Conservation (phyloP, 163 green algal species). For the Volvox carteri region DNA sequence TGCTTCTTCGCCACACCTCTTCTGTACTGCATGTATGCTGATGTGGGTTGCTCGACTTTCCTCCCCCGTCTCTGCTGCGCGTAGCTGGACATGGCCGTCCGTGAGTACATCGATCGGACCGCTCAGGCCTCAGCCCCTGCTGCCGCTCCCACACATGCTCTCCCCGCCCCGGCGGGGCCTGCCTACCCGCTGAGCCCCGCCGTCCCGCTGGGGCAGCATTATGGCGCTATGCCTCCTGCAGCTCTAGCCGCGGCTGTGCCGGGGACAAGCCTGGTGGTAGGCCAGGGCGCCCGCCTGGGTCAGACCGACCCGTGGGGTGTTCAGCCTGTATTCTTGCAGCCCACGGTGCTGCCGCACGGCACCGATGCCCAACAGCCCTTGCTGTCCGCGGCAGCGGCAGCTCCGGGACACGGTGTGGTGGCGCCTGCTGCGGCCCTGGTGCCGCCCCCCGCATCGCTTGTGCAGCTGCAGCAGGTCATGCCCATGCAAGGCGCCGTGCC, state of each 20-base stretch:
- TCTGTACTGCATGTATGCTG: too few species aligned
- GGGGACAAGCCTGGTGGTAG: background rate
- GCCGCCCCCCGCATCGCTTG: background rate
- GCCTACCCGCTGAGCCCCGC: background rate
- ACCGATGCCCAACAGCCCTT: constrained; percentile 1
- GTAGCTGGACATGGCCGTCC: constrained; percentile 46
- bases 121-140: background rate
- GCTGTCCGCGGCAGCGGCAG: background rate
- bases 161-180: background rate
- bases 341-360: constrained; percentile 1
- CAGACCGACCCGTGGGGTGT: background rate
- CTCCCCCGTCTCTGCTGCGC: too few species aligned
- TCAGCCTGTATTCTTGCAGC: background rate
- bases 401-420: background rate
- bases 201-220: background rate
- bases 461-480: background rate
- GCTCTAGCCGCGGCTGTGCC: background rate
- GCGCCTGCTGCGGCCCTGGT: background rate
- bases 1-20: too few species aligned
- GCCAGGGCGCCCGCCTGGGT: background rate
- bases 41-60: too few species aligned
- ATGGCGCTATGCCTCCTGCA: background rate
- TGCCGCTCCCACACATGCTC: too few species aligned
- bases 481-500: background rate
- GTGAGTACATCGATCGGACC: constrained; percentile 40